These are phyloP conservation scores for Penicillium sp. DNA, from an alignment of 2,329 filamentous ascomycete species.

Conservation along the genomic window DNA sequence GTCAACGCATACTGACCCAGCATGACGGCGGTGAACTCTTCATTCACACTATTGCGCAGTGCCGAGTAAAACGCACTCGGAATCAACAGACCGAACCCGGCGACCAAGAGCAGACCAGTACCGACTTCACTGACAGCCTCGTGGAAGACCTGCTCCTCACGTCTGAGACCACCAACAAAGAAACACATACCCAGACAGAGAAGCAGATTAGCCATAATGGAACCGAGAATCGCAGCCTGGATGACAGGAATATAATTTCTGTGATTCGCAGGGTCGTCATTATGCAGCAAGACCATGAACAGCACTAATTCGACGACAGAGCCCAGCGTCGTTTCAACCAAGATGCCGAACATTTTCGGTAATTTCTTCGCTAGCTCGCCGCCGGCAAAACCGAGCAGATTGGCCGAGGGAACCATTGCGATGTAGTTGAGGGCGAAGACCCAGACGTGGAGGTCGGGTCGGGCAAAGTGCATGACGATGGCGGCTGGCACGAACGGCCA, in stretches of 20 bases:
- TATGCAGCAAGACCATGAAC: conserved; percentile 73
- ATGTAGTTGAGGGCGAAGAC: conserved; percentile 73
- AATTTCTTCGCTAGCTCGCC: conserved; percentile 73
- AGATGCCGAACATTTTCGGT: conserved; percentile 63
- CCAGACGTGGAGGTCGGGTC: conserved; percentile 59
- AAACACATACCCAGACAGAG: conserved; percentile 81
- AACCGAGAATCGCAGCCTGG: conserved; percentile 79
- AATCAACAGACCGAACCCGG: conserved; percentile 59
- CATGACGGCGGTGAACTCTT: conserved; percentile 36
- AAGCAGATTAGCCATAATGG: conserved; percentile 78
- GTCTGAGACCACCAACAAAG: conserved; percentile 70
- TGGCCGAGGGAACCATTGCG: conserved; percentile 76
- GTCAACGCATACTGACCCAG: conserved; percentile 59
- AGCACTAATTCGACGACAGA: conserved; percentile 80
- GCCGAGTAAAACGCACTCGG: conserved; percentile 51
- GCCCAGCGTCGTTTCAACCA: conserved; percentile 61
- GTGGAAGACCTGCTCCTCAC: conserved; percentile 70
- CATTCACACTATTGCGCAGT: conserved; percentile 44
- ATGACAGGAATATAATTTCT: conserved; percentile 66
- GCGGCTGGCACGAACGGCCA: conserved; percentile 76
- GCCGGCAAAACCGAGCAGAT: conserved; percentile 73
- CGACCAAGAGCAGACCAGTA: conserved; percentile 73
- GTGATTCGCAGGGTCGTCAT: conserved; percentile 43
- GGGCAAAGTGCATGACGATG: conserved; percentile 63
- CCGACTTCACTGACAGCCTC: conserved; percentile 78